phyloP scores from a whole-genome alignment of 306 rosid genomes.

The Fragaria vesca region DNA sequence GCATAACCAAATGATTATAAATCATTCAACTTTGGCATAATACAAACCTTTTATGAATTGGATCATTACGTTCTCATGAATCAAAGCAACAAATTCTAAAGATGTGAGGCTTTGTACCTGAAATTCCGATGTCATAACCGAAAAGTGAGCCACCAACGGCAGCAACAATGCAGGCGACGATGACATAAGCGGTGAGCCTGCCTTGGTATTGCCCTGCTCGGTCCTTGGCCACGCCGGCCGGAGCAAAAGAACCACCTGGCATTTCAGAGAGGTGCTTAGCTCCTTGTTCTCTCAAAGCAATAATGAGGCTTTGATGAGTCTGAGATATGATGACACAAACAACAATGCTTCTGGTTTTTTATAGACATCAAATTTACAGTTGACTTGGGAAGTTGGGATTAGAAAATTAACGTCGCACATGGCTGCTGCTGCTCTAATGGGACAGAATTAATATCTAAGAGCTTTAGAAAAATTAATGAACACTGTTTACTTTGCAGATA shows the following conservation, averaged over 20 bases:
- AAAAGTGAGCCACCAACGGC: conserved; percentile 79
- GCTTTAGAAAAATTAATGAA: background rate
- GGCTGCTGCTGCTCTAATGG: background rate
- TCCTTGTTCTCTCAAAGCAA: background rate
- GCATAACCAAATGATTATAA: background rate
- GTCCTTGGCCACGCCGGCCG: conserved; percentile 51
- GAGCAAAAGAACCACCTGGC: conserved; percentile 71
- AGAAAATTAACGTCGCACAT: background rate
- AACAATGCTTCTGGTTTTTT: background rate
- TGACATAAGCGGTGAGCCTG: conserved; percentile 56
- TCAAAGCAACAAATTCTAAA: background rate
- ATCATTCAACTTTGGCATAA: background rate
- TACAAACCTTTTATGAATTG: background rate
- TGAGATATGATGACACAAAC: background rate
- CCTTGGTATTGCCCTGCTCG: conserved; percentile 69
- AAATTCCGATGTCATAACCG: conserved; percentile 84
- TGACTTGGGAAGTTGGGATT: background rate
- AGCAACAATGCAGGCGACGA: conserved; percentile 71
- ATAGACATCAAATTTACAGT: background rate
- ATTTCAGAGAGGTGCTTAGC: conserved; percentile 29
- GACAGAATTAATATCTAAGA: background rate
- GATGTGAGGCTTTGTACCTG: conserved; percentile 43
- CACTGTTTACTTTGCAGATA: background rate
- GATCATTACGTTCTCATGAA: background rate
- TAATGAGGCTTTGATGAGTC: background rate